Evolutionary conservation across 179 eudicot species (phyloP), one percentile per base, ranked within the genome.

Genomic region (Gypsophila paniculata): DNA sequence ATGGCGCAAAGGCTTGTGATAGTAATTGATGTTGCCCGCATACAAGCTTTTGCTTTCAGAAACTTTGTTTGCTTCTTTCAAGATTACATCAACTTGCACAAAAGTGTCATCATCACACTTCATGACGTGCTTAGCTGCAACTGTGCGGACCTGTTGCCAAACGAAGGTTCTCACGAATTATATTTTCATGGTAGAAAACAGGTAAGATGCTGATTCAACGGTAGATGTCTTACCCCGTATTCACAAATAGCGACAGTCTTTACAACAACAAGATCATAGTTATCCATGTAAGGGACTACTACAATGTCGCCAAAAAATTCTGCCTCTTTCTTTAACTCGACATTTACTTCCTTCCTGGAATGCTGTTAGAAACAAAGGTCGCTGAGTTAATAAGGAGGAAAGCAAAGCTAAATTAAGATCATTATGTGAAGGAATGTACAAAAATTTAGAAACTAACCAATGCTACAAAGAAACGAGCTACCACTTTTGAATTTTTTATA

Each of bases 51-150:
- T 87, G 42, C 79, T 85, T 21, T 79, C 76, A 48, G 87, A 81
- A 39, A 88, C 78, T 74, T 82, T 86, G 68, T 82, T 76, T 34
- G 87, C 88, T 83, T 90, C 96, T 6, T 76, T 77, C 6, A 91
- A 65, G 59, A 91, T 79, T 1, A 85, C 94, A 80, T 88, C 96
- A 55, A 87, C 85, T 23, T 91, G 77, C 71, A 91, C 88, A 85
- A 90, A 91, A 38, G 96, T 90, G 70, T 91, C 97, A 72, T 91
- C 97, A 65, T 91, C 97, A 71, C 96, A 86, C 80, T 91, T 91
- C 97, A 91, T 91, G 26, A 88, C 80, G 67, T 88, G 75, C 74
- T 87, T 91, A 38, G 97, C 97, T 61, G 85, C 85, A n/a, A 85
- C 85, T 1, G 89, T 87, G 54, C 86, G 93, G 61, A 90, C 87